Evolutionary conservation across 768 basidiomycete genomes (phyloP).

Genomic region (Paxillus ammoniavirescens): DNA sequence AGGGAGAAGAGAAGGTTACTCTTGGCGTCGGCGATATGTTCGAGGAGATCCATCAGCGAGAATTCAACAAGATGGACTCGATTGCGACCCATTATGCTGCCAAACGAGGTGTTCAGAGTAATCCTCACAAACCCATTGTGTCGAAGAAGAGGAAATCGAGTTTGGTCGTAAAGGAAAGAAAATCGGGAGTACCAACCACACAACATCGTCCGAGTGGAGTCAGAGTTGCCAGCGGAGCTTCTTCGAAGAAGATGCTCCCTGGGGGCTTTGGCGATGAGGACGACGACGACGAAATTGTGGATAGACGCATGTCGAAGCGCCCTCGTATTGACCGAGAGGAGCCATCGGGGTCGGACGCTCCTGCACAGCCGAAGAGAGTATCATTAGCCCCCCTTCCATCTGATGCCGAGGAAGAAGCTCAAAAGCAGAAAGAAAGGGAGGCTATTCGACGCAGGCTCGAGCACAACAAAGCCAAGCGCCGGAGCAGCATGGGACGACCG

Average conservation of each 20-base stretch:
- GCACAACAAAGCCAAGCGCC: constrained; percentile 60
- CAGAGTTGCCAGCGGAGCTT: constrained; percentile 25
- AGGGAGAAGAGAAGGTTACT: constrained; percentile 23
- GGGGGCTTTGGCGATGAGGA: constrained; percentile 58
- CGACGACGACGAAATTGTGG: constrained; percentile 39
- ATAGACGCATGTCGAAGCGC: constrained; percentile 45
- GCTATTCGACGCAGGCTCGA: constrained; percentile 65
- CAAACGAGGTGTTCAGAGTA: constrained; percentile 29
- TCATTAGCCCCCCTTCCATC: constrained; percentile 29
- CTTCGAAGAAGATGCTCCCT: constrained; percentile 39
- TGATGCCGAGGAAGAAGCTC: constrained; percentile 28
- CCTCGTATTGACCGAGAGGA: constrained; percentile 37
- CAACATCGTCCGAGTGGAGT: constrained; percentile 24
- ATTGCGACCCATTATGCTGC: constrained; percentile 57
- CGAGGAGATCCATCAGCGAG: constrained; percentile 59
- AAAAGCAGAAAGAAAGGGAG: constrained; percentile 48
- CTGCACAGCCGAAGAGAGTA: constrained; percentile 29
- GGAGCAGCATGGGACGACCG: constrained; percentile 59
- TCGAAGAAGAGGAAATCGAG: constrained; percentile 52
- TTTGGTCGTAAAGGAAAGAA: constrained; percentile 38
- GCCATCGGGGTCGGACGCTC: constrained; percentile 29
- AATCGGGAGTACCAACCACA: constrained; percentile 3
- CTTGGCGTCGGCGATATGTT: constrained; percentile 38
- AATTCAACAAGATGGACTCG: constrained; percentile 77
- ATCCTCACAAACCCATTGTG: constrained; percentile 18